Percentiles rank a stretch among this genome's conserved stretches.
These are phyloP conservation scores for Auricularia sp. DNA, from an alignment of 768 basidiomycete species.

Conservation along the genomic window DNA sequence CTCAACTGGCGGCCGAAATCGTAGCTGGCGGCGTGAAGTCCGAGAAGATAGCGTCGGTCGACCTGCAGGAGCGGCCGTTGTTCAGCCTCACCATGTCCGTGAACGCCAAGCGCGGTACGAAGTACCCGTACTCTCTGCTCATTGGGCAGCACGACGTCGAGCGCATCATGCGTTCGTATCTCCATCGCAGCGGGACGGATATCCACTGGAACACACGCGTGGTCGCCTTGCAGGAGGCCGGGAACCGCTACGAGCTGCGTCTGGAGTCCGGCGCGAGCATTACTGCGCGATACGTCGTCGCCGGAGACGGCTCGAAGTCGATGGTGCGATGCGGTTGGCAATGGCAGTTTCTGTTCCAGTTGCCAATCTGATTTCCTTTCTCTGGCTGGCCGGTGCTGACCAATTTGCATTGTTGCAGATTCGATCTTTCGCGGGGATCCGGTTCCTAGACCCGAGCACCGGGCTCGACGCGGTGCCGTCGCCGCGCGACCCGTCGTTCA, in stretches of 20 bases:
- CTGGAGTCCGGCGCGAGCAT: not conserved
- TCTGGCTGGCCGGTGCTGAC: not conserved
- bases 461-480: not conserved
- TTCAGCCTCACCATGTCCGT: not conserved
- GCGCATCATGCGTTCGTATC: not conserved
- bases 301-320: not conserved
- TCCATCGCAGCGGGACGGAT: not conserved
- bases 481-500: not conserved
- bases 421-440: not conserved
- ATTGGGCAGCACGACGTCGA: conserved; percentile 1
- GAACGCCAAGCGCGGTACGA: not conserved
- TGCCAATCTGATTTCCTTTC: not conserved
- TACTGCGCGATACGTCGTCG: not conserved
- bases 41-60: not conserved
- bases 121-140: not conserved
- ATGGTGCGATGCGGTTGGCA: not conserved
- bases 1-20: not conserved
- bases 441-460: not conserved
- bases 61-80: not conserved
- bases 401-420: not conserved
- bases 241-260: not conserved
- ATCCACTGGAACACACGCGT: not conserved
- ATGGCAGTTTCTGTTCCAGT: not conserved
- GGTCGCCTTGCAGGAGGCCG: not conserved
- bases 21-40: not conserved